Evolutionary conservation across 1,284 basidiomycete genomes (phyloP).

Genomic region (Malassezia slooffiae): DNA sequence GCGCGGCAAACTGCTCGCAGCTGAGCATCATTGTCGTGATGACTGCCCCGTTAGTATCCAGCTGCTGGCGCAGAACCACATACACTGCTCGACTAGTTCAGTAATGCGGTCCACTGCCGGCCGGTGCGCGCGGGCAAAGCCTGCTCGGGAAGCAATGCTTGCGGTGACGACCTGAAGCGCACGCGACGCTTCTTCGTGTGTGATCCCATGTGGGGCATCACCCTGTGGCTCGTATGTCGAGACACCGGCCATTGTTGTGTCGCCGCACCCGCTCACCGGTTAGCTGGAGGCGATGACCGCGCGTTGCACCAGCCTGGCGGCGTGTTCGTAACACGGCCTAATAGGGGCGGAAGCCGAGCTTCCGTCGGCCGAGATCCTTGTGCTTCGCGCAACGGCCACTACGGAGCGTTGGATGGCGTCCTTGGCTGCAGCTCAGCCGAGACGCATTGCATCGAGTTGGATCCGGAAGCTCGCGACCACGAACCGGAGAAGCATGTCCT

Average conservation of each 20-base stretch:
- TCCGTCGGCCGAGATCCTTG: too few relatives aligned
- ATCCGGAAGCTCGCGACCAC: too few relatives aligned
- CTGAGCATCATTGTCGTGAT: slow-evolving; percentile 5
- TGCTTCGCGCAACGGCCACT: too few relatives aligned
- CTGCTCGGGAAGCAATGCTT: slow-evolving; percentile 14
- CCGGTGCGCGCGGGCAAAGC: slow-evolving; percentile 16
- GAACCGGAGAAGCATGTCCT: slow-evolving; percentile 20
- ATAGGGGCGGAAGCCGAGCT: too few relatives aligned
- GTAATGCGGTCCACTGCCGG: slow-evolving; percentile 1
- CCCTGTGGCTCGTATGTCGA: slow-evolving; percentile 6
- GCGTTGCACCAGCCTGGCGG: too few relatives aligned
- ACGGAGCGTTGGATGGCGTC: too few relatives aligned
- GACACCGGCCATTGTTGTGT: slow-evolving; percentile 6
- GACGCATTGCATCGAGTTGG: too few relatives aligned
- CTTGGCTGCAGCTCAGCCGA: too few relatives aligned
- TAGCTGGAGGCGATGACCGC: too few relatives aligned
- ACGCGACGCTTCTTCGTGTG: slow-evolving; percentile 12
- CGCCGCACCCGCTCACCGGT: not conserved
- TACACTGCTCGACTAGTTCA: slow-evolving; percentile 8
- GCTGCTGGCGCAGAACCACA: not conserved
- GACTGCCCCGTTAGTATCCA: slow-evolving; percentile 1
- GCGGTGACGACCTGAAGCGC: slow-evolving; percentile 20
- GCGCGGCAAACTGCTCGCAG: slow-evolving; percentile 16
- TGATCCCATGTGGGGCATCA: slow-evolving; percentile 3
- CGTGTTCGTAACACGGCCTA: too few relatives aligned